phyloP scores from a whole-genome alignment of 2,329 filamentous ascomycete genomes.

The Venturia asperata region DNA sequence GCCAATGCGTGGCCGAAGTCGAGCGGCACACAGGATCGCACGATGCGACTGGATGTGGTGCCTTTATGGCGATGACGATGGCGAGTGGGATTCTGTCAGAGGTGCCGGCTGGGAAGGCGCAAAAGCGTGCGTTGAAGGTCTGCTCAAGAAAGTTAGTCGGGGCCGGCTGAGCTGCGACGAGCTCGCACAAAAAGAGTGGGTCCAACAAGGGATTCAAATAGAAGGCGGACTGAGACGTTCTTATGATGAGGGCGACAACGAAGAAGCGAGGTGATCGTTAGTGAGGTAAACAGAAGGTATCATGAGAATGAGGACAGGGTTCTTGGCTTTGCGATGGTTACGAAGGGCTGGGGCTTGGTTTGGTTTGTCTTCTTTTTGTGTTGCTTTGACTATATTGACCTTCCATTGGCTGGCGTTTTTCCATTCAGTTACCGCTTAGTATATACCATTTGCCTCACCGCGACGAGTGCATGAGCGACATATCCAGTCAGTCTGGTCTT shows the following conservation, averaged over 20 bases:
- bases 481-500: not conserved
- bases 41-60: slow-evolving; percentile 95
- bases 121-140: slow-evolving; percentile 71
- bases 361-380: not conserved
- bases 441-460: slow-evolving; percentile 10
- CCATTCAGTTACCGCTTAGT: not conserved
- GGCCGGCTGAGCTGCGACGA: slow-evolving; percentile 66
- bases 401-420: not conserved
- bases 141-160: slow-evolving; percentile 74
- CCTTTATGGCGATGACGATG: slow-evolving; percentile 73
- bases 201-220: slow-evolving; percentile 63
- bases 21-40: slow-evolving; percentile 89
- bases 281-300: not conserved
- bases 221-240: slow-evolving; percentile 45
- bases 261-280: slow-evolving; percentile 10
- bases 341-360: not conserved
- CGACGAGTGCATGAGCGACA: slow-evolving; percentile 8
- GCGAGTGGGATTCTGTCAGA: slow-evolving; percentile 71
- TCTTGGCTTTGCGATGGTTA: slow-evolving; percentile 5
- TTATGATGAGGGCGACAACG: slow-evolving; percentile 12
- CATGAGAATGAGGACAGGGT: not conserved
- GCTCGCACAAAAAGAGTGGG: slow-evolving; percentile 68
- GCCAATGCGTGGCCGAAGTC: slow-evolving; percentile 40
- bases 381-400: not conserved
- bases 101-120: slow-evolving; percentile 67